phyloP scores from a whole-genome alignment of 2,329 filamentous ascomycete genomes.

The Colletotrichum nymphaeae region DNA sequence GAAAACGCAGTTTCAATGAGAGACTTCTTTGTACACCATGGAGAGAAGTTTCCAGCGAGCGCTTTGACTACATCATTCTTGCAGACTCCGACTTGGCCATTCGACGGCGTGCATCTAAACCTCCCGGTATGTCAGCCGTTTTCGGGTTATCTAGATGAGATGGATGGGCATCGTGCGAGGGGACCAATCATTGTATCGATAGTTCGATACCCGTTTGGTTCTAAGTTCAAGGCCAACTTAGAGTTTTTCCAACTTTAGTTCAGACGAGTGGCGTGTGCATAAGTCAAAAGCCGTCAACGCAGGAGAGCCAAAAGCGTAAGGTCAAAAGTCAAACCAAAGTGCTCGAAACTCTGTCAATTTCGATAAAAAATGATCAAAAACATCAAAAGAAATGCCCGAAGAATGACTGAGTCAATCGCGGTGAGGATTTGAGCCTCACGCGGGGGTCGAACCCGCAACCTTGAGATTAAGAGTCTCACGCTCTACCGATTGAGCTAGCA shows the following conservation, averaged over 20 bases:
- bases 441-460: conserved; percentile 38
- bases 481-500: conserved; percentile 51
- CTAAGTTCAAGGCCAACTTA: too few species aligned
- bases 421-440: conserved; percentile 38
- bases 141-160: neutral
- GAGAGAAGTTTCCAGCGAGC: neutral
- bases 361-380: neutral
- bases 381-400: neutral
- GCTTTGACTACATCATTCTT: neutral
- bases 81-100: too few species aligned
- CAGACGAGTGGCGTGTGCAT: too few species aligned
- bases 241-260: too few species aligned
- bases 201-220: too few species aligned
- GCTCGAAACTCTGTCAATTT: neutral
- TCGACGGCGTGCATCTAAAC: too few species aligned
- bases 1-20: neutral
- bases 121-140: too few species aligned
- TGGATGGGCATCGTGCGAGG: neutral
- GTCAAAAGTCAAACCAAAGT: neutral
- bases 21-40: neutral
- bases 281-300: too few species aligned
- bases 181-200: too few species aligned
- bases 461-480: conserved; percentile 72
- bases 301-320: too few species aligned
- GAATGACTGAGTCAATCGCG: conserved; percentile 3